Percentiles rank a stretch among this genome's conserved stretches.
phyloP scores from a whole-genome alignment of 192 early-diverging fungal species.

The Chytriomyces hyalinus region DNA sequence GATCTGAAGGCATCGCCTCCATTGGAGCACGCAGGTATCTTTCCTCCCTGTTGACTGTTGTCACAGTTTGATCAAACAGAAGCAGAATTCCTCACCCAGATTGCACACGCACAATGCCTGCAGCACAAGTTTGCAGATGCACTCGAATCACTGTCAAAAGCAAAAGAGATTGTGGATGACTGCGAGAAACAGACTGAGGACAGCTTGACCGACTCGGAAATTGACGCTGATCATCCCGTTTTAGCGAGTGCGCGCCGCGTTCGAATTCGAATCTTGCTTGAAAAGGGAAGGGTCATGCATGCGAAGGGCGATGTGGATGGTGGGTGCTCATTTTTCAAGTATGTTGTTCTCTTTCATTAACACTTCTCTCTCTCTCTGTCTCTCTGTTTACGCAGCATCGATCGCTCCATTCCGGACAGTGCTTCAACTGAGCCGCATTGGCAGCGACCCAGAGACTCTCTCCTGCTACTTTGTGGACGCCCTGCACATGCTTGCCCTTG shows the following conservation, averaged over 20 bases:
- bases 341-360: background rate
- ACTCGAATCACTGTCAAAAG: background rate
- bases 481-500: slow-evolving; percentile 22
- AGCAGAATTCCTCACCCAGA: slow-evolving; percentile 19
- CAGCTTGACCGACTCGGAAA: background rate
- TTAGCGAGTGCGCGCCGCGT: slow-evolving; percentile 3
- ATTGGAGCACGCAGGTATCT: background rate
- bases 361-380: background rate
- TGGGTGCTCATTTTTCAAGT: background rate
- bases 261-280: slow-evolving; percentile 13
- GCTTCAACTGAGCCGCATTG: background rate
- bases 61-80: too few species aligned
- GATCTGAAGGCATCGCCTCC: background rate
- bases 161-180: background rate
- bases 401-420: slow-evolving; percentile 5
- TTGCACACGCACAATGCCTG: slow-evolving; percentile 20
- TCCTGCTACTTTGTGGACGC: slow-evolving; percentile 1
- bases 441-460: background rate
- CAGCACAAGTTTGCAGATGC: slow-evolving; percentile 5
- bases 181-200: background rate
- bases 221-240: background rate
- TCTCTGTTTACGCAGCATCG: background rate
- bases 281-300: background rate
- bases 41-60: too few species aligned
- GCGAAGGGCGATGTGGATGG: background rate